Evolutionary conservation across 2,329 filamentous ascomycete species (phyloP), one percentile per base, ranked within the genome.

Genomic region (Nothophaeocryptopus gaeumannii): DNA sequence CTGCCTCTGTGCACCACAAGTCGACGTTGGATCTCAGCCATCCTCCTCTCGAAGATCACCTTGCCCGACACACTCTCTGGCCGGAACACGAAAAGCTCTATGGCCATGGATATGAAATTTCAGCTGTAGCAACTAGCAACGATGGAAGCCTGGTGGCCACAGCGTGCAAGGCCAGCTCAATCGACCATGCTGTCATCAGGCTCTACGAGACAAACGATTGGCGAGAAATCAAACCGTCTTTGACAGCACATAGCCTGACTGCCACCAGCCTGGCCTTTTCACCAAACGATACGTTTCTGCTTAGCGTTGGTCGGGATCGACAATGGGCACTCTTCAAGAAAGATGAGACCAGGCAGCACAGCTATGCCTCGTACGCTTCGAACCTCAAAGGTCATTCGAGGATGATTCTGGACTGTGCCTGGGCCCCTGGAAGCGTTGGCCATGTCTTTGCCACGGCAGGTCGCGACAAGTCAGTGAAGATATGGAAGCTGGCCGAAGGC

Each of bases 51-150:
- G 93, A 99, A 70, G 93, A 97, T 68, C 85, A 89, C 47, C 81
- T 99, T 2, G 86, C 90, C 16, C 84, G 91, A 8, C 85, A 95
- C 68, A 95, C 93, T 0, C 82, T 99, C 30, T 99, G 91, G 90
- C 93, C 93, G 2, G 93, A 99, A 67, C 83, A 83, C 5, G 93
- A 99, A 70, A 99, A 99, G 73, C 80, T 99, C 1, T 99, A 99
- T 71, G 93, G 93, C 1, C 93, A 99, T 71, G 93, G 93, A 29
- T 96, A 96, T 71, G 93, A 99, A 70, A 92, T 99, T 42, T 95
- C 89, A 2, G 87, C 89, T 33, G 81, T 96, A 12, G 88, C 91
- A 9, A 80, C 85, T 7, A 89, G 83, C 63, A 81, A 88, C 63
- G 84, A 90, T 61, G 86, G 87, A 10, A 75, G 71, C 3, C 70